Evolutionary conservation across 2,329 filamentous ascomycete species (phyloP).

Genomic region (Aspergillus novoparasiticus): DNA sequence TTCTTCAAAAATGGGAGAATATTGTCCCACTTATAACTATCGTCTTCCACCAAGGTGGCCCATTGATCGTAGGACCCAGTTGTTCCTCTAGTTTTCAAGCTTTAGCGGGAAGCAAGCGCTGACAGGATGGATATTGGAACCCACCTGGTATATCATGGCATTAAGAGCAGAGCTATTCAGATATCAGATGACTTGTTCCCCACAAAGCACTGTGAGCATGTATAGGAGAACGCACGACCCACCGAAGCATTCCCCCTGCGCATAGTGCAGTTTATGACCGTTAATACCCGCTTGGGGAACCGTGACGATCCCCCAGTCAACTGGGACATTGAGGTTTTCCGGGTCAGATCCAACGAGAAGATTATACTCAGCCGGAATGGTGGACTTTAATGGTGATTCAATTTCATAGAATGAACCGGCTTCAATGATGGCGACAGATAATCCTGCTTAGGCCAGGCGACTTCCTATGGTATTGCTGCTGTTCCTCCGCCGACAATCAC

Average conservation of each 20-base stretch:
- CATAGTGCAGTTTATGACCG: constrained; percentile 22
- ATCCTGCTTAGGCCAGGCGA: constrained; percentile 22
- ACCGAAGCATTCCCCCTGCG: constrained; percentile 20
- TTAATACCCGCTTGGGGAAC: constrained; percentile 17
- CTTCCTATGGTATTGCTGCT: constrained; percentile 17
- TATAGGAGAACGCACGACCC: not conserved
- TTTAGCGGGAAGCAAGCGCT: not conserved
- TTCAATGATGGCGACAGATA: constrained; percentile 32
- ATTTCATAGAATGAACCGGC: constrained; percentile 33
- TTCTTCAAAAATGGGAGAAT: constrained; percentile 28
- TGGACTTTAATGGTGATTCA: constrained; percentile 26
- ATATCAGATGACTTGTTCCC: not conserved
- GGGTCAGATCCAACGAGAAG: constrained; percentile 25
- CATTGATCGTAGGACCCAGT: constrained; percentile 22
- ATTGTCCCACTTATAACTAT: constrained; percentile 27
- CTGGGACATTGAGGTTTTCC: constrained; percentile 13
- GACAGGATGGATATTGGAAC: constrained; percentile 12
- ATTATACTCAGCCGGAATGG: constrained; percentile 24
- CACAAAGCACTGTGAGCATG: not conserved
- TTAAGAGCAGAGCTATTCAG: constrained; percentile 22
- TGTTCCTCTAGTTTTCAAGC: not conserved
- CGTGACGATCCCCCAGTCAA: constrained; percentile 28
- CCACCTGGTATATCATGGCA: constrained; percentile 30
- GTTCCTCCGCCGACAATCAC: constrained; percentile 26
- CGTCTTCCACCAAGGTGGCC: constrained; percentile 37